Base-by-base conservation (phyloP, 2,329 filamentous ascomycete genomes). In the Bipolaris sorokiniana region DNA sequence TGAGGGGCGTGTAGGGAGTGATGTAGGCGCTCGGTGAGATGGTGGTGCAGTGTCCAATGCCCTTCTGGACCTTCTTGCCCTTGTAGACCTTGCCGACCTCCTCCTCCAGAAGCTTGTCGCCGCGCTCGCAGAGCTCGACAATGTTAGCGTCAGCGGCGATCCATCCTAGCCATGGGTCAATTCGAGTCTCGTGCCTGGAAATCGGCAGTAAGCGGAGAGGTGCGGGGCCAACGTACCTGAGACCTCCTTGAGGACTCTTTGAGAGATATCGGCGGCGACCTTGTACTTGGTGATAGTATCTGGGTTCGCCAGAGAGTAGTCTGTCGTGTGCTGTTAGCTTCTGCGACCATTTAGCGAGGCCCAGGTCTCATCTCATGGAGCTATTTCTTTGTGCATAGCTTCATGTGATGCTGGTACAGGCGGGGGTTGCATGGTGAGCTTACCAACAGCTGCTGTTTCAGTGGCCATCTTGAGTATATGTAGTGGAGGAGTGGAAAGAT, bases 241-340 rank as follows among this genome's bases (percentile, higher is more conserved):
- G 66, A 99, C 94, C 69, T 90, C 89, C 71, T 92, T 91, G 68
- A 99, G 87, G 69, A 96, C 94, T 83, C 94, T 97, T 79, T 97
- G 91, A 49, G 94, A 95, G 80, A 99, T 98, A 77, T 90, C 85
- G 63, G 91, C 94, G 56, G 95, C 95, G 66, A 90, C 93, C 88
- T 97, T 98, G 86, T 98, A 98, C 86, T 98, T 99, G 81, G 95
- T 98, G 72, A 99, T 86, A 72, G 92, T 97, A 78, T 96, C 91
- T 61, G 91, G 91, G 84, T 96, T 95, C 79, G 88, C 91, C 79
- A 97, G 87, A 68, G 90, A 86, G 83, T 96, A 93, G 78, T 96
- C 91, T 96, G 64, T 65, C 28, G 53, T 50, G 40, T 51, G 48
- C 10, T 50, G 44, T 75, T 67, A 74, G 71, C 66, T 67, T 54